Percentiles rank a stretch among this genome's conserved stretches.
phyloP scores from a whole-genome alignment of 176 grass and related monocot species.

The Chloris gayana region DNA sequence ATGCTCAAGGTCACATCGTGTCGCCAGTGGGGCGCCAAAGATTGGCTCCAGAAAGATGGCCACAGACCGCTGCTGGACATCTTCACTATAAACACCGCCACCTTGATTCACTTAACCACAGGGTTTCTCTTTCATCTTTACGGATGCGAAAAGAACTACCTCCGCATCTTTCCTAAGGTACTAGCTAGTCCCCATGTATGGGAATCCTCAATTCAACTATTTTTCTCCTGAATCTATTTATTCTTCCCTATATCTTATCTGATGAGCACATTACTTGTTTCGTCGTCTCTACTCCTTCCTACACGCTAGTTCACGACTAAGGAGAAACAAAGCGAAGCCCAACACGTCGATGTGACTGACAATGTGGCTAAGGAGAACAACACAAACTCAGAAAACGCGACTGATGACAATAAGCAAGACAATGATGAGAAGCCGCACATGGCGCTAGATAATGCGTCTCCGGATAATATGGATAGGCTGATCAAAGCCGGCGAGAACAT shows the following conservation, averaged over 20 bases:
- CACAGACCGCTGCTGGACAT: background rate
- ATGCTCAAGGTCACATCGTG: background rate
- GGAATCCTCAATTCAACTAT: no score
- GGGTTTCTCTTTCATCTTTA: background rate
- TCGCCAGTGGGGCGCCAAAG: background rate
- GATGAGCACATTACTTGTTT: no score
- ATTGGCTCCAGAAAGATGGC: background rate
- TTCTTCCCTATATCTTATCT: no score
- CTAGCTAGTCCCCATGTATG: background rate
- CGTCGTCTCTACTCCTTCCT: no score
- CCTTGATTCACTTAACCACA: background rate
- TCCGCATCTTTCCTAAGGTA: background rate
- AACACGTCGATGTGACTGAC: no score
- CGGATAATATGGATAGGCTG: background rate
- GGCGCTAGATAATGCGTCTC: background rate
- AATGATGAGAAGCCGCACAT: no score
- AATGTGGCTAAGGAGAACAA: no score
- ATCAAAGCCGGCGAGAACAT: background rate
- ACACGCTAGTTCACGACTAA: no score
- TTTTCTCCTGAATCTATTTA: background rate
- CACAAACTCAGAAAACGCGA: background rate
- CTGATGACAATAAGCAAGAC: no score
- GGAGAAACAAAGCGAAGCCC: no score
- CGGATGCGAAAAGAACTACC: background rate
- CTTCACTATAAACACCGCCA: background rate